A percentile compares a stretch with the other conserved stretches of the same genome.
phyloP scores from a whole-genome alignment of 2,329 filamentous ascomycete species.

The Hymenoscyphus fructigenus region DNA sequence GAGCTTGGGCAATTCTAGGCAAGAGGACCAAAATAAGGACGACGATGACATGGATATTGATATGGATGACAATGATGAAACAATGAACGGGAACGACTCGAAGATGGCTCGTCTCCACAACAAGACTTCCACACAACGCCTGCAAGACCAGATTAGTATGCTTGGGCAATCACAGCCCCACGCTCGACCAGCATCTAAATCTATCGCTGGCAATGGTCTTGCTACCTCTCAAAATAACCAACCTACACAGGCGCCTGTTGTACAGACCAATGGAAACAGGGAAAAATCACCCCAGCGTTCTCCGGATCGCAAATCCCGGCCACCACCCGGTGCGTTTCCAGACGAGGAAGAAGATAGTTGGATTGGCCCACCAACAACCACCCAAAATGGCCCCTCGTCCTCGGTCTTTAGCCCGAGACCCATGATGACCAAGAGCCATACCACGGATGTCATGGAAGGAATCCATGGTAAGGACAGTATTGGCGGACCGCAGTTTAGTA shows the following conservation, averaged over 20 bases:
- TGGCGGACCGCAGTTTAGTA: conserved; percentile 47
- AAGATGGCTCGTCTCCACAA: conserved; percentile 61
- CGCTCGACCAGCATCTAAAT: conserved; percentile 35
- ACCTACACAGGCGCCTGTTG: conserved; percentile 15
- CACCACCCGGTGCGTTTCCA: conserved; percentile 59
- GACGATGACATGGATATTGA: conserved; percentile 35
- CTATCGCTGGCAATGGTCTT: conserved; percentile 29
- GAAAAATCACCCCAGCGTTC: conserved; percentile 21
- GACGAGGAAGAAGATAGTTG: conserved; percentile 60
- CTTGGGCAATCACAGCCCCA: conserved; percentile 53
- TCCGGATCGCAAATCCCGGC: conserved; percentile 17
- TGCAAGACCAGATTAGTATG: conserved; percentile 89
- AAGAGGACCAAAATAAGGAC: conserved; percentile 53
- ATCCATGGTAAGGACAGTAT: conserved; percentile 50
- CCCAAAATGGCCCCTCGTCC: conserved; percentile 31
- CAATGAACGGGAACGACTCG: conserved; percentile 44
- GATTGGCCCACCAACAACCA: conserved; percentile 52
- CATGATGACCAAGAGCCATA: conserved; percentile 57
- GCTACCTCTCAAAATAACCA: conserved; percentile 25
- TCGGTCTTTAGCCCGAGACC: conserved; percentile 48
- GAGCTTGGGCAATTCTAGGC: conserved; percentile 56
- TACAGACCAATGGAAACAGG: conserved; percentile 19
- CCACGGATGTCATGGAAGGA: conserved; percentile 61
- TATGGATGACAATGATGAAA: conserved; percentile 57
- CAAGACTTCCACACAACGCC: conserved; percentile 88